These are phyloP conservation scores for Microascus cirrosus DNA, from an alignment of 2,329 filamentous ascomycete species.

Conservation along the genomic window DNA sequence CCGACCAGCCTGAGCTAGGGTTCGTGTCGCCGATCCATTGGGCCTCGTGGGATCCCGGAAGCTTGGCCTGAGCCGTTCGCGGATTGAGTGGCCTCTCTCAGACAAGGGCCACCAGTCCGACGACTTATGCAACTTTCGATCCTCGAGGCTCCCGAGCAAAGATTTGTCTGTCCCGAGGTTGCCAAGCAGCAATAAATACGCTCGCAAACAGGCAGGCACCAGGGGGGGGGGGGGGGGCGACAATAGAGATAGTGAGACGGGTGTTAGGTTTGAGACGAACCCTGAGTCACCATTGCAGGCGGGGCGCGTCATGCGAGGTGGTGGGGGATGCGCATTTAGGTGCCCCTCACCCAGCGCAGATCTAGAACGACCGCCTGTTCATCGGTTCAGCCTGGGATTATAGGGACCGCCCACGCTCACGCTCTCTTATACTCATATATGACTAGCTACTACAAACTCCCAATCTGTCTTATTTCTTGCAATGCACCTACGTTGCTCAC, in stretches of 20 bases:
- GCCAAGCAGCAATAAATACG: too few species aligned
- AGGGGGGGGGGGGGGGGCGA: too few species aligned
- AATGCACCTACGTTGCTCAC: neutral
- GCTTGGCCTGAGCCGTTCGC: neutral
- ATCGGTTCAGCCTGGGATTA: neutral
- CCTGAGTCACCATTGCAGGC: neutral
- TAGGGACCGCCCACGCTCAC: neutral
- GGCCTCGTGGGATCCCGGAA: neutral
- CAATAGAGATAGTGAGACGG: too few species aligned
- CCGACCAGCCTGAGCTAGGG: neutral
- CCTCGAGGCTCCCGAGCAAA: too few species aligned
- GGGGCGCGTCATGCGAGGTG: neutral
- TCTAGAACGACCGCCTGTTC: neutral
- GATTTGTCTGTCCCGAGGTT: too few species aligned
- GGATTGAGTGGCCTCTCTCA: too few species aligned
- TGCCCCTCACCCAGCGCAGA: neutral
- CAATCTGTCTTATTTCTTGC: neutral
- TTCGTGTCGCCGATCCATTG: conserved; percentile 5
- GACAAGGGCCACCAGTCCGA: too few species aligned
- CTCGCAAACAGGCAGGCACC: too few species aligned
- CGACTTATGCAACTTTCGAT: too few species aligned
- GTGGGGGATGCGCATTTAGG: neutral
- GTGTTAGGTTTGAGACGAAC: neutral
- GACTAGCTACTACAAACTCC: neutral
- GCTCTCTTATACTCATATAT: neutral